Conservation (phyloP, 2,329 filamentous ascomycete species). For the Neonectria faginata region DNA sequence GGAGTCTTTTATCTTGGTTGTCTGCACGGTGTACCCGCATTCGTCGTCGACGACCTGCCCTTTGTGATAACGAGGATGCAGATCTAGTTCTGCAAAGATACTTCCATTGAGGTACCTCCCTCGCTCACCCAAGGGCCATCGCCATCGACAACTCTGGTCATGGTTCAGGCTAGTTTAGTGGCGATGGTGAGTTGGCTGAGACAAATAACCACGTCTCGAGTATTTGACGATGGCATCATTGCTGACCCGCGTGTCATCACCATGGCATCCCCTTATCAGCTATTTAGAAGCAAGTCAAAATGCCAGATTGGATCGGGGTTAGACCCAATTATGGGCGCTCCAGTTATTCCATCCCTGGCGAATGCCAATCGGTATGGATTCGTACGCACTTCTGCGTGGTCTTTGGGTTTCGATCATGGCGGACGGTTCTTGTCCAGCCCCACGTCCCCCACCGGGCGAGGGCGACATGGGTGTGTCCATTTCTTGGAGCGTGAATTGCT, state of each 20-base stretch:
- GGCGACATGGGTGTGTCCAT: background rate
- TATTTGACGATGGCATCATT: constrained; percentile 4
- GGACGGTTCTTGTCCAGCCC: background rate
- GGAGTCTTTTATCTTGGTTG: background rate
- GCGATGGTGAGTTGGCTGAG: background rate
- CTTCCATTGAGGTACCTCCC: background rate
- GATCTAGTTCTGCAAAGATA: background rate
- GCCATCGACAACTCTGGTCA: background rate
- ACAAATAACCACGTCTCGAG: background rate
- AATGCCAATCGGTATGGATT: background rate
- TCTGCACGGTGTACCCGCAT: background rate
- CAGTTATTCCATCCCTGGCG: background rate
- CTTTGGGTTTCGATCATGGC: background rate
- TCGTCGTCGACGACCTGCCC: background rate
- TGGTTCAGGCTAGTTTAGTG: background rate
- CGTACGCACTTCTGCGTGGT: background rate
- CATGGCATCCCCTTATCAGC: background rate
- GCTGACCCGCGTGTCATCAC: constrained; percentile 1
- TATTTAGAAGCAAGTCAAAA: background rate
- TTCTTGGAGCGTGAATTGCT: background rate
- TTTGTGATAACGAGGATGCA: background rate
- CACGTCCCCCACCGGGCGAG: background rate
- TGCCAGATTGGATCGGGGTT: background rate
- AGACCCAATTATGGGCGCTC: background rate
- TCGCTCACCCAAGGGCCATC: background rate